A percentile compares a stretch with the other conserved stretches of the same genome.
phyloP scores from a whole-genome alignment of 1,139 yeast genomes.

The Yamadazyma jaroonii region DNA sequence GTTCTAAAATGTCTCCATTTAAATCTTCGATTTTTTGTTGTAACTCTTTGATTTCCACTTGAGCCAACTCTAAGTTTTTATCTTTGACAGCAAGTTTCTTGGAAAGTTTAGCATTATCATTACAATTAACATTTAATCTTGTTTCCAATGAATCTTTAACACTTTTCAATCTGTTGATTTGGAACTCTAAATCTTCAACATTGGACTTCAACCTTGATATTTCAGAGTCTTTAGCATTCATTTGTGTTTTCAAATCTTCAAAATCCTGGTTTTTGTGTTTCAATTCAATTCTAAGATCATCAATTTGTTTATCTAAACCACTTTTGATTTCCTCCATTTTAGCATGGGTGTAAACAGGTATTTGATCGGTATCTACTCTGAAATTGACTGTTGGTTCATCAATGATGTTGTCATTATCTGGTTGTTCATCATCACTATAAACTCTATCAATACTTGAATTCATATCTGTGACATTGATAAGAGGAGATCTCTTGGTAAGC shows the following conservation, averaged over 20 bases:
- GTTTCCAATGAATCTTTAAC: conserved; percentile 26
- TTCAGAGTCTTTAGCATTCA: conserved; percentile 18
- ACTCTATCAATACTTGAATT: conserved; percentile 3
- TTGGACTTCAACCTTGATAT: conserved; percentile 20
- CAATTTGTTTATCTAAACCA: conserved; percentile 20
- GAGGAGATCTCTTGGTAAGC: conserved; percentile 10
- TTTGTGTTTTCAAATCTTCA: conserved; percentile 18
- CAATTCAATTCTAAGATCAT: conserved; percentile 15
- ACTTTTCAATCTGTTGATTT: conserved; percentile 18
- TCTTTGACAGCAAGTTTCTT: conserved; percentile 25
- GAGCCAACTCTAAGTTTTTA: conserved; percentile 2
- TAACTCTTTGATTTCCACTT: conserved; percentile 7
- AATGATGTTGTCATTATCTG: conserved; percentile 3
- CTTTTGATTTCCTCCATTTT: conserved; percentile 30
- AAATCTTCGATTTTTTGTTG: not conserved
- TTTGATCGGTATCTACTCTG: conserved; percentile 34
- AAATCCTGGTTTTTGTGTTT: conserved; percentile 19
- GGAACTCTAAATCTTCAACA: conserved; percentile 19
- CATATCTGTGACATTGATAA: conserved; percentile 1
- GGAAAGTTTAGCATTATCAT: conserved; percentile 29
- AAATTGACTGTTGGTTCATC: conserved; percentile 32
- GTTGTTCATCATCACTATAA: conserved; percentile 26
- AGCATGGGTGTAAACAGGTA: conserved; percentile 33
- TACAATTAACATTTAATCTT: conserved; percentile 28
- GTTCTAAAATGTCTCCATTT: not conserved